Base-by-base conservation (phyloP, 305 asterid genomes). In the Fraxinus floribunda region DNA sequence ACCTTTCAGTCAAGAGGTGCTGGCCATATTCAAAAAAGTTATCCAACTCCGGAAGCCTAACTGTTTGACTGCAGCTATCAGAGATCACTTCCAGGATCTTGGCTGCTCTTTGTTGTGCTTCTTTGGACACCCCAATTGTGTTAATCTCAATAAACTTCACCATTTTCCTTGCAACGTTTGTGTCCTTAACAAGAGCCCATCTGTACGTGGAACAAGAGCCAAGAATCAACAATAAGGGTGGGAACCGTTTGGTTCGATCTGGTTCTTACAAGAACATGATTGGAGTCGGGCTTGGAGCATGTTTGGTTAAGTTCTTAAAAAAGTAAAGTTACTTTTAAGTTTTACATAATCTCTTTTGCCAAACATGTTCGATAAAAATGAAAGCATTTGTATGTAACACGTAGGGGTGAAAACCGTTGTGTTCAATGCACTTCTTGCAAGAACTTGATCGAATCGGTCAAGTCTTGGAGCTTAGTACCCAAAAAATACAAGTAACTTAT, bases 81-180 rank as follows among this genome's bases (percentile, higher is more conserved):
- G 93, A 90, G 24, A 90, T 57, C 11, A 81, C 79, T 57, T 89
- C 89, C 41, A 94, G 86, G 11, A 92, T 83, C 49, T 78, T 89
- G 3, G 99, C 95, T 29, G 94, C 94, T 81, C 98, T 88, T 16
- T 90, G 88, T 60, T 95, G 99, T n/a, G 95, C 88, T 83, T 95
- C 99, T 81, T 93, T 95, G 0, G 98, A 91, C 71, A 94, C 98
- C 8, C 98, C 99, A n/a, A 95, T 92, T 3, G 97, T 88, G 84
- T 79, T 92, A 2, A 92, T 11, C 83, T 89, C 95, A 9, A 93
- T 88, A 81, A 88, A 93, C 8, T 93, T 89, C 74, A 84, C 89
- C 98, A 95, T 92, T 84, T 83, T 93, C n/a, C 74, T 86, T 0
- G 97, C 97, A 4, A 93, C 90, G 0, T 85, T 89, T 83, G 86